Evolutionary conservation across 805 yeast species (phyloP).

Genomic region (Ogataea glucozyma): DNA sequence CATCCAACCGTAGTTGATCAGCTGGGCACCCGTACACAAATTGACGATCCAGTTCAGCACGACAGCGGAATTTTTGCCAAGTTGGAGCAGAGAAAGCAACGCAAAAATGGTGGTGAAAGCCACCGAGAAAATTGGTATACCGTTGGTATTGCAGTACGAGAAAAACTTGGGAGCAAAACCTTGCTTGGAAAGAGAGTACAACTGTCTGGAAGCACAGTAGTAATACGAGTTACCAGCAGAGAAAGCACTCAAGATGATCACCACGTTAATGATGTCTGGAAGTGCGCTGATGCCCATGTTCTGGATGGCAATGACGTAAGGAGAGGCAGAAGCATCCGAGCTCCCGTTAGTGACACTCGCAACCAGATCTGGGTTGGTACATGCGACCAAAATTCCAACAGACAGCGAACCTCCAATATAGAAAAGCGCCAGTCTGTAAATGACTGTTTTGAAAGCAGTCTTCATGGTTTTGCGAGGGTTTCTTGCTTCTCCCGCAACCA

Average conservation of each 20-base stretch:
- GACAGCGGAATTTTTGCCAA: conserved; percentile 36
- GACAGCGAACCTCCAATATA: conserved; percentile 46
- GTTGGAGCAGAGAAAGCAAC: conserved; percentile 60
- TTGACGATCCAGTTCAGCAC: conserved; percentile 48
- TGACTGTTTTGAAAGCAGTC: conserved; percentile 43
- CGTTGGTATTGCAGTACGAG: conserved; percentile 58
- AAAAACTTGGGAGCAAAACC: conserved; percentile 74
- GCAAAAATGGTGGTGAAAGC: conserved; percentile 57
- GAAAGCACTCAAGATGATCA: conserved; percentile 68
- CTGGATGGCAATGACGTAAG: conserved; percentile 77
- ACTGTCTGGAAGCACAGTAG: conserved; percentile 60
- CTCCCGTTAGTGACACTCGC: conserved; percentile 54
- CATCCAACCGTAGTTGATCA: conserved; percentile 49
- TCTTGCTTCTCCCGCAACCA: conserved; percentile 46
- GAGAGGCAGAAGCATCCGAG: conserved; percentile 75
- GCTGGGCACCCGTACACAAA: conserved; percentile 48
- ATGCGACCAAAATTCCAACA: conserved; percentile 41
- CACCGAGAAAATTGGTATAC: conserved; percentile 69
- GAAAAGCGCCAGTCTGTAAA: conserved; percentile 45
- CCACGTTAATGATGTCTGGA: conserved; percentile 75
- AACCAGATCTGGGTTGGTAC: conserved; percentile 35
- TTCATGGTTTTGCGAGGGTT: conserved; percentile 44
- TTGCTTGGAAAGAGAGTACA: conserved; percentile 67
- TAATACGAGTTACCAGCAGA: conserved; percentile 82
- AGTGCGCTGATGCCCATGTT: conserved; percentile 60